These are phyloP conservation scores for Silybum marianum DNA, from an alignment of 129 eudicot genomes.

Conservation along the genomic window DNA sequence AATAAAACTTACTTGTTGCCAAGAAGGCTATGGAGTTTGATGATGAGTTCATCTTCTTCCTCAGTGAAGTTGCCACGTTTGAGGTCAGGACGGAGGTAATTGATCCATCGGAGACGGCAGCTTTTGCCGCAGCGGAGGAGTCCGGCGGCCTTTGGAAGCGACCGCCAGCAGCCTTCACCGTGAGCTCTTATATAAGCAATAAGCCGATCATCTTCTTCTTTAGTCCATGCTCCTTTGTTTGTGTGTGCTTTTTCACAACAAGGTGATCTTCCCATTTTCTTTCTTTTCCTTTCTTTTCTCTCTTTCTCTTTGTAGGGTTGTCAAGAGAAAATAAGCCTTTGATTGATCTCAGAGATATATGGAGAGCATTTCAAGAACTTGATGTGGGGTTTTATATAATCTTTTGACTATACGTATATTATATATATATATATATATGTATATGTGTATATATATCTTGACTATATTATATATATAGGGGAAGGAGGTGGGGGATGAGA, in stretches of 20 bases:
- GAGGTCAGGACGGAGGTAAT: conserved; percentile 87
- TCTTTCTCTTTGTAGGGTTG: conserved; percentile 28
- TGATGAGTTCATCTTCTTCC: conserved; percentile 91
- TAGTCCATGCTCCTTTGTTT: conserved; percentile 99
- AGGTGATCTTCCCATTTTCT: conserved; percentile 94
- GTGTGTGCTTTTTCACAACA: conserved; percentile 99
- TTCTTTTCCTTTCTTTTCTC: not conserved
- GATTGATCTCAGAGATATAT: conserved; percentile 14
- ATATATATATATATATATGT: not conserved
- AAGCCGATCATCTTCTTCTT: conserved; percentile 92
- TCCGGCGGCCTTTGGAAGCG: conserved; percentile 98
- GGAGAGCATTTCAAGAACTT: conserved; percentile 35
- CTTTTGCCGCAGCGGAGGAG: conserved; percentile 98
- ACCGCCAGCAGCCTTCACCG: conserved; percentile 99
- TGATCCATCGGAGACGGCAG: conserved; percentile 98
- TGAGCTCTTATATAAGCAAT: conserved; percentile 76
- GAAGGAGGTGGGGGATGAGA: not conserved
- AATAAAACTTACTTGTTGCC: conserved; percentile 76
- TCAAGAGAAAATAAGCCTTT: conserved; percentile 29
- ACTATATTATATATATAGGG: conserved; percentile 16
- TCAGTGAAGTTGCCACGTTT: conserved; percentile 91
- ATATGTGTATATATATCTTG: not conserved
- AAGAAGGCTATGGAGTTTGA: conserved; percentile 82
- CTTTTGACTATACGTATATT: conserved; percentile 55
- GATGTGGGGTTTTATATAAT: conserved; percentile 57